Base-by-base conservation (phyloP, 2,329 filamentous ascomycete species). In the Alternaria triticina region DNA sequence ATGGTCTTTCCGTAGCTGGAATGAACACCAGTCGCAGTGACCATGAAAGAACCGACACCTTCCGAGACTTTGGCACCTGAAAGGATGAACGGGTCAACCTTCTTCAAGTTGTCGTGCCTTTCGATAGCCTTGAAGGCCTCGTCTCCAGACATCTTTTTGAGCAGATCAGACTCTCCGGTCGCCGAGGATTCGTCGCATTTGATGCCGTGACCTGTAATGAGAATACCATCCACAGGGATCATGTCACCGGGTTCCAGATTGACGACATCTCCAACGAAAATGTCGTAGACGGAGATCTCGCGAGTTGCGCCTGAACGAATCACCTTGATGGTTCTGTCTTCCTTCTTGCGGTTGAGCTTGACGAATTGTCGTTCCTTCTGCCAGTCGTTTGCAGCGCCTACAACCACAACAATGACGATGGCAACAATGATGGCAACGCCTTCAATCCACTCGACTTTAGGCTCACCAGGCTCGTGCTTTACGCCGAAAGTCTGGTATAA, bases 81-180 rank as follows among this genome's bases (percentile, higher is more conserved):
- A 70, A 97, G 92, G 72, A 97, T 93, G 78, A 95, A 95, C 0
- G 92, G 92, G 70, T 94, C 92, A 65, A 91, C 82, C 72, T 93
- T 93, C 82, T 85, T 85, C 33, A 90, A 80, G 15, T 83, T 83
- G 56, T 89, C 84, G 62, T 88, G 83, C 51, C 87, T 88, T 65
- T 90, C 86, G 66, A 91, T 89, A 4, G 88, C 85, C 33, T 84
- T 84, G 75, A 86, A 89, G 20, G 92, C 91, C 23, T 91, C 89
- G 27, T 88, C 86, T 3, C 85, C 89, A 3, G 86, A 77, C 1
- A 85, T 87, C 80, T 93, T 93, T 78, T 88, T 89, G 77, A 92
- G 86, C 54, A 89, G 85, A 70, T 93, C 90, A 0, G 90, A 92
- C 79, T 93, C 90, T 68, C 90, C 90, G 12, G 90, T 92, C 1